Conservation (phyloP, 257 asterid genomes). For the Oldenlandia corymbosa region DNA sequence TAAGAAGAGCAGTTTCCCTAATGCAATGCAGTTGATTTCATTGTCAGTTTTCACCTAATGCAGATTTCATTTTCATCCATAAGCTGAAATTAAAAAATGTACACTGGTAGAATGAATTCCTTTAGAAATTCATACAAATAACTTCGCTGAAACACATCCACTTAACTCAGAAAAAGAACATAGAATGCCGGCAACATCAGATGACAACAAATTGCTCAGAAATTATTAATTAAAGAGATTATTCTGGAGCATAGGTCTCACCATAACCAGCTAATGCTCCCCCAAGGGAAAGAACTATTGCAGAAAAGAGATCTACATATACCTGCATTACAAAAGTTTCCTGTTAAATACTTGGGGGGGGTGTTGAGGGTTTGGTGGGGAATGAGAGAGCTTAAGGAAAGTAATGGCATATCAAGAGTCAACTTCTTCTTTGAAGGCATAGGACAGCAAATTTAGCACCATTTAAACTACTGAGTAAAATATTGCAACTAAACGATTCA, state of each 20-base stretch:
- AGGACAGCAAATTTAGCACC: neutral
- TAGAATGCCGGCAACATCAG: neutral
- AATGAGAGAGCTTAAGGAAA: neutral
- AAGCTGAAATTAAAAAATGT: neutral
- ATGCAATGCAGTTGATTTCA: neutral
- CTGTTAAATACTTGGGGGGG: neutral
- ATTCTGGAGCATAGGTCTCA: conserved; percentile 25
- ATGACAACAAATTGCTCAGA: neutral
- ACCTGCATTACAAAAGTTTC: conserved; percentile 46
- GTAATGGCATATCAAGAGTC: neutral
- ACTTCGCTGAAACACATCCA: neutral
- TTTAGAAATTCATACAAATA: neutral
- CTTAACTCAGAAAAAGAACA: neutral
- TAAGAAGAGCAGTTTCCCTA: neutral
- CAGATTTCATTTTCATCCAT: neutral
- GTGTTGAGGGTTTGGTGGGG: conserved; percentile 3
- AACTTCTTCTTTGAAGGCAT: neutral
- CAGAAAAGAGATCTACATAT: conserved; percentile 72
- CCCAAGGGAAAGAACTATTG: conserved; percentile 62
- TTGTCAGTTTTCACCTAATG: neutral
- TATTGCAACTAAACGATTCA: neutral
- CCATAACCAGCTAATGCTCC: conserved; percentile 96
- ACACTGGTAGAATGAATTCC: neutral
- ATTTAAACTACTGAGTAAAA: too few relatives aligned
- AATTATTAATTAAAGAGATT: neutral